Percentiles rank a stretch among this genome's conserved stretches.
Evolutionary conservation across 495 filamentous ascomycete species (phyloP).

Genomic region (Amniculicola lignicola): DNA sequence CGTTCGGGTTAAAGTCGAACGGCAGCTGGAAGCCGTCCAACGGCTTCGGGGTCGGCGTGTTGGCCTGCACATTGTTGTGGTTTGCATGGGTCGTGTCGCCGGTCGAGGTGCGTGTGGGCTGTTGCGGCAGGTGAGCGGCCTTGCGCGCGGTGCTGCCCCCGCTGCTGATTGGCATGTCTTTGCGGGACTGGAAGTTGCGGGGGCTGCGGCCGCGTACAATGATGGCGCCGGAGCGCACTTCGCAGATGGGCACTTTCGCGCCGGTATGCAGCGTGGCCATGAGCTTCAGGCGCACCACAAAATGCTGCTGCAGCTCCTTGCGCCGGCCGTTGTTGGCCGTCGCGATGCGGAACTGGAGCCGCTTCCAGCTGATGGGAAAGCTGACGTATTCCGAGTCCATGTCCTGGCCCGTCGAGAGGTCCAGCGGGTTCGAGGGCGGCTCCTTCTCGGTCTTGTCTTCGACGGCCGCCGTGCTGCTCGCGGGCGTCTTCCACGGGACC

Average conservation of each 20-base stretch:
- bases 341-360: slow-evolving; percentile 86
- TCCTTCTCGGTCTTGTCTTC: slow-evolving; percentile 65
- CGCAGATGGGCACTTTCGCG: slow-evolving; percentile 55
- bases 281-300: slow-evolving; percentile 63
- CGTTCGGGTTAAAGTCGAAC: slow-evolving; percentile 39
- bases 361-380: slow-evolving; percentile 85
- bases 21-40: slow-evolving; percentile 40
- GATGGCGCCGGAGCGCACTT: slow-evolving; percentile 62
- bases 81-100: slow-evolving; percentile 43
- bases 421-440: slow-evolving; percentile 66
- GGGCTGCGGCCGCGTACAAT: slow-evolving; percentile 68
- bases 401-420: slow-evolving; percentile 71
- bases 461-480: slow-evolving; percentile 56
- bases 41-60: slow-evolving; percentile 24
- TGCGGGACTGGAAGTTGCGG: slow-evolving; percentile 65
- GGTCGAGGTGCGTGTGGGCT: slow-evolving; percentile 49
- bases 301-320: slow-evolving; percentile 69
- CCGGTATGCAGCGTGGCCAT: slow-evolving; percentile 59
- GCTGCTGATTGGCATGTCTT: slow-evolving; percentile 61
- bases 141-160: slow-evolving; percentile 40
- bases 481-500: slow-evolving; percentile 87
- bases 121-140: slow-evolving; percentile 34
- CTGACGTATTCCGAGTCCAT: slow-evolving; percentile 72
- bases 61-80: slow-evolving; percentile 18
- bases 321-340: slow-evolving; percentile 79